Percentiles rank a stretch among this genome's conserved stretches.
Evolutionary conservation across 495 filamentous ascomycete genomes (phyloP).

Genomic region (Xylaria telfairii): DNA sequence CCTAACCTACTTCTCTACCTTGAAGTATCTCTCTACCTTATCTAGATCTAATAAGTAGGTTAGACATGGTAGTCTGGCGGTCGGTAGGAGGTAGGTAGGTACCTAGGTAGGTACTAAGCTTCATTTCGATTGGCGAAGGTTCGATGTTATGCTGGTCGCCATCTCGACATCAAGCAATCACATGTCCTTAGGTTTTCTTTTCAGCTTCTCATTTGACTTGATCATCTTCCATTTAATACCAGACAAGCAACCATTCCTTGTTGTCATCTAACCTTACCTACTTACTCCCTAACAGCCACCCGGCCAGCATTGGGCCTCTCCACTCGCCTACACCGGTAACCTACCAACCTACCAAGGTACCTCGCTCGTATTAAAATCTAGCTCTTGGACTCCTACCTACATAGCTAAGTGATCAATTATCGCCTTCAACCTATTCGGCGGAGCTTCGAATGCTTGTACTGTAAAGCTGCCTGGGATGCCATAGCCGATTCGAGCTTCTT

Average conservation of each 20-base stretch:
- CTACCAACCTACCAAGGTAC: slow-evolving; percentile 4
- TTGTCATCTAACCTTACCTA: not conserved
- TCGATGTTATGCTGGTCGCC: not conserved
- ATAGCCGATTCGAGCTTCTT: not conserved
- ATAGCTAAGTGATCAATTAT: not conserved
- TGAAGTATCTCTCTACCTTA: not conserved
- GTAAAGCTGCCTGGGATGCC: not conserved
- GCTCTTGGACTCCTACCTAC: not conserved
- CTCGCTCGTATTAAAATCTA: not conserved
- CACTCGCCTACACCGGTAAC: not conserved
- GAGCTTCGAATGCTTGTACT: not conserved
- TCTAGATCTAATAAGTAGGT: no score
- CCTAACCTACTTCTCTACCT: no score
- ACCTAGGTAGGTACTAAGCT: not conserved
- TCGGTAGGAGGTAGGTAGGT: not conserved
- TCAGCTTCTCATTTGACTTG: slow-evolving; percentile 16
- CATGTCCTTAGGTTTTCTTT: slow-evolving; percentile 4
- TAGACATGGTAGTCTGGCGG: no score
- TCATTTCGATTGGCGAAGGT: slow-evolving; percentile 13
- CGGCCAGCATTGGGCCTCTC: not conserved
- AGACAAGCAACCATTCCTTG: slow-evolving; percentile 13
- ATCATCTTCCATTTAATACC: not conserved
- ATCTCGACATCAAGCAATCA: slow-evolving; percentile 18
- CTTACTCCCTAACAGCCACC: not conserved
- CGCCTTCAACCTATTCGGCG: not conserved